Base-by-base conservation (phyloP, 805 yeast genomes). In the Wickerhamiella spandovensis region DNA sequence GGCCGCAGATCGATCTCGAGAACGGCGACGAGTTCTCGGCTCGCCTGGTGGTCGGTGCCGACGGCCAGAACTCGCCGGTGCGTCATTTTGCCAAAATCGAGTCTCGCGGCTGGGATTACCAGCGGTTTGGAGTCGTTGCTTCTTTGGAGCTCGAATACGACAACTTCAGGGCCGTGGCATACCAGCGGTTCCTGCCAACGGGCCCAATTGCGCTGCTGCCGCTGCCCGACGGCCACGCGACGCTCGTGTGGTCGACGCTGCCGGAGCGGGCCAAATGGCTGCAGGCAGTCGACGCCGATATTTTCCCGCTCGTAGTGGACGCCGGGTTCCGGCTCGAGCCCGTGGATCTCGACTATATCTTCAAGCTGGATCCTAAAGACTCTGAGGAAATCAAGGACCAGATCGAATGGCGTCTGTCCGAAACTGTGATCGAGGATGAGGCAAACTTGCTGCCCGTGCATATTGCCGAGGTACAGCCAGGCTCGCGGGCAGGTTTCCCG, bases 201-300 rank as follows among this genome's bases (percentile, higher is more conserved):
- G 98, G 98, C 2, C 97, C 98, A 1, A 68, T 92, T 55, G 98
- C 97, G 1, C 73, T 89, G 44, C 72, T 92, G 48, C 97, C 98
- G 7, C 67, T 92, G 58, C 94, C 96, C 1, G 84, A 78, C 49
- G 82, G 84, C 52, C 76, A 78, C 64, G 92, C 95, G n/a, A 83
- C 95, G 1, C 69, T 92, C 54, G 98, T 92, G 20, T 92, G 98
- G 98, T 79, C 94, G 2, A 80, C 88, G 10, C 78, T 89, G 1
- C 84, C 90, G 7, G 84, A 82, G 53, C 64, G 84, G 22, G 81
- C 95, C 0, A 72, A 76, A 37, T 67, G 82, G 39, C 67, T 92
- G 38, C 67, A 78, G 54, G 70, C 75, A 46, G 69, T 82, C 10
- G 73, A 78, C 24, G 80, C 79, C 3, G 77, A 73, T 18, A 73